Evolutionary conservation across 306 rosid genomes (phyloP).

Genomic region (Clitoria ternatea): DNA sequence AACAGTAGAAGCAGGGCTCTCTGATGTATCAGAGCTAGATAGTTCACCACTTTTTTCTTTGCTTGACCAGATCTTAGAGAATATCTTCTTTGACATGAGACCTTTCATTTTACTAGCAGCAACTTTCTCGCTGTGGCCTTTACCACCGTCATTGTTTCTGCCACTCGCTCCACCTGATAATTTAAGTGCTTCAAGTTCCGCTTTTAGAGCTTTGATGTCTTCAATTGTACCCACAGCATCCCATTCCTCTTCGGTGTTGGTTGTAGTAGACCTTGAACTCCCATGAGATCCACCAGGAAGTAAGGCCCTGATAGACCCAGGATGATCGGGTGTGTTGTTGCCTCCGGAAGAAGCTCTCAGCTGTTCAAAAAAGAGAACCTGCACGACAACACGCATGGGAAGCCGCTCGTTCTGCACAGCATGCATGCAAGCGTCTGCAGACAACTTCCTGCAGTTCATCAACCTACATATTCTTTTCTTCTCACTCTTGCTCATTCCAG

Average conservation of each 20-base stretch:
- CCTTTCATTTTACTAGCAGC: conserved; percentile 66
- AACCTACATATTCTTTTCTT: conserved; percentile 76
- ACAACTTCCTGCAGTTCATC: conserved; percentile 89
- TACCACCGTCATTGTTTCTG: conserved; percentile 30
- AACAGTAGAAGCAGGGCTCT: conserved; percentile 77
- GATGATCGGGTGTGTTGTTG: conserved; percentile 60
- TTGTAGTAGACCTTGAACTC: conserved; percentile 82
- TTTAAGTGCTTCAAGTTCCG: conserved; percentile 53
- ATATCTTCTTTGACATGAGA: conserved; percentile 57
- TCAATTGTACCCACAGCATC: conserved; percentile 64
- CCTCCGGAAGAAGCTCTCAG: conserved; percentile 61
- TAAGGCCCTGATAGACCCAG: conserved; percentile 51
- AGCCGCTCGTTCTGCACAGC: conserved; percentile 94
- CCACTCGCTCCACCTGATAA: conserved; percentile 32
- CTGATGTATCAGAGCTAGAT: conserved; percentile 90
- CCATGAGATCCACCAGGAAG: conserved; percentile 74
- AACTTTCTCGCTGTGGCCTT: conserved; percentile 42
- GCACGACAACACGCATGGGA: conserved; percentile 79
- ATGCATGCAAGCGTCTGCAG: conserved; percentile 89
- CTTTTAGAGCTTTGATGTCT: conserved; percentile 66
- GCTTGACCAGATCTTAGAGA: conserved; percentile 88
- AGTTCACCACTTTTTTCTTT: conserved; percentile 70
- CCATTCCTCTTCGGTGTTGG: conserved; percentile 90
- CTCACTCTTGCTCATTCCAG: conserved; percentile 84
- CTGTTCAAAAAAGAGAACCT: conserved; percentile 93